Conservation (phyloP, 2,329 filamentous ascomycete genomes). For the Dichotomopilus funicola region DNA sequence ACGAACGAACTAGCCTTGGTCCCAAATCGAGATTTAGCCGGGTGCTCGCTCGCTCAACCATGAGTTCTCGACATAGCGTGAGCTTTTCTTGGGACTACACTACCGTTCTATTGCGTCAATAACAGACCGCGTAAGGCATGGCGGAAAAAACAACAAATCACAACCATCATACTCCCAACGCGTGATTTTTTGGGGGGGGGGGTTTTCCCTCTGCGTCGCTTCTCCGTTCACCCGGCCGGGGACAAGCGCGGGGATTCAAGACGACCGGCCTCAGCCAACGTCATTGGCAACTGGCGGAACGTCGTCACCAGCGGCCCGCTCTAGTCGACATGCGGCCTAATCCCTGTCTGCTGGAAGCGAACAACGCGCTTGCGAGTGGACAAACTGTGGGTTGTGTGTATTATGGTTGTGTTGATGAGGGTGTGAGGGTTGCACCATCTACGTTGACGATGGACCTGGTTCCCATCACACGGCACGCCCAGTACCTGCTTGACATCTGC, state of each 20-base stretch:
- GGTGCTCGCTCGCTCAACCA: too few relatives aligned
- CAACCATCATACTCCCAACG: slow-evolving; percentile 1
- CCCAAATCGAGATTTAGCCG: too few relatives aligned
- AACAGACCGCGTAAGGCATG: too few relatives aligned
- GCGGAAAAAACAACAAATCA: not conserved
- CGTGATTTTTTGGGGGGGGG: slow-evolving; percentile 14
- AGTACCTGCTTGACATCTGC: slow-evolving; percentile 23
- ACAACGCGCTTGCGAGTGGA: too few relatives aligned
- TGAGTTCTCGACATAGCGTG: too few relatives aligned
- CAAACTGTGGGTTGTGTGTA: too few relatives aligned
- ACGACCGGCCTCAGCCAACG: slow-evolving; percentile 4
- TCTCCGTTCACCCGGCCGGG: slow-evolving; percentile 20
- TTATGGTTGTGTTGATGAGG: slow-evolving; percentile 15
- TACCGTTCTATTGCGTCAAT: too few relatives aligned
- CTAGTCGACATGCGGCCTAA: slow-evolving; percentile 2
- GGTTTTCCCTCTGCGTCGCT: slow-evolving; percentile 14
- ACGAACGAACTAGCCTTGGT: too few relatives aligned
- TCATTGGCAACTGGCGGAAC: slow-evolving; percentile 10
- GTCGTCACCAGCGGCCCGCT: slow-evolving; percentile 15
- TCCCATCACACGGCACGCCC: slow-evolving; percentile 9
- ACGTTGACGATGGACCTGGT: slow-evolving; percentile 20
- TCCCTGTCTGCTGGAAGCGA: slow-evolving; percentile 16
- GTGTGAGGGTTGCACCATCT: slow-evolving; percentile 17
- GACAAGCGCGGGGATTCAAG: slow-evolving; percentile 13
- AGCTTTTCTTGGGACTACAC: too few relatives aligned